These are phyloP conservation scores for Volvariella surrecta DNA, from an alignment of 1,284 basidiomycete species.

Conservation along the genomic window DNA sequence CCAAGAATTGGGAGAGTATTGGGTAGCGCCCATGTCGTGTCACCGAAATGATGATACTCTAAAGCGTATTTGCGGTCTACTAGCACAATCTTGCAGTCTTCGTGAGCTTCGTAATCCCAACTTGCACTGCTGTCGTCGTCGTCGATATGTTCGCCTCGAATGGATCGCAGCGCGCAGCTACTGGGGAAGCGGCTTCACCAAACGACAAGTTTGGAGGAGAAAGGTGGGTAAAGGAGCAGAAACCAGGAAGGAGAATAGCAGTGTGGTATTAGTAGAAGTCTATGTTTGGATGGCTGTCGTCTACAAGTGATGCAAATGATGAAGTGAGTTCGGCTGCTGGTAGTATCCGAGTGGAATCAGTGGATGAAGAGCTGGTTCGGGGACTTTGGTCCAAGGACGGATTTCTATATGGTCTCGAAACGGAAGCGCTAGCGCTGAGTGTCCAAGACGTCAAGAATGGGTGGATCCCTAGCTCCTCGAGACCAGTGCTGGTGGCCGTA, in stretches of 20 bases:
- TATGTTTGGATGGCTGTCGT: not conserved
- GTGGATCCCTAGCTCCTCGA: too few relatives aligned
- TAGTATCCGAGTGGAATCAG: too few relatives aligned
- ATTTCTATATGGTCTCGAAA: too few relatives aligned
- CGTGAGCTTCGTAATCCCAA: not conserved
- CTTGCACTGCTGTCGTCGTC: not conserved
- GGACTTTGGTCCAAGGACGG: too few relatives aligned
- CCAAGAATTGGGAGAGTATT: conserved; percentile 20
- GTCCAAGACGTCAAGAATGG: too few relatives aligned
- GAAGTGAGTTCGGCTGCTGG: too few relatives aligned
- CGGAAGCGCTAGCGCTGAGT: too few relatives aligned
- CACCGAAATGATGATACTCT: conserved; percentile 1
- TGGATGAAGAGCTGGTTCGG: too few relatives aligned
- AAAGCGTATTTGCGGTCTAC: not conserved
- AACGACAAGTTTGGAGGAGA: not conserved
- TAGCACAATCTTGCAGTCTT: not conserved
- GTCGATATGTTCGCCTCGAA: not conserved
- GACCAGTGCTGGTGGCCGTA: too few relatives aligned
- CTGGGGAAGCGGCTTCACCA: not conserved
- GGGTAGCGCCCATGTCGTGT: not conserved
- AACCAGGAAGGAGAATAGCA: not conserved
- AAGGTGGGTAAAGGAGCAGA: not conserved
- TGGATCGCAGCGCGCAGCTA: not conserved
- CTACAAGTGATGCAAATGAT: too few relatives aligned
- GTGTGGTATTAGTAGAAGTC: not conserved